phyloP scores from a whole-genome alignment of 78 protist genomes.

The Cavenderia fasciculata region DNA sequence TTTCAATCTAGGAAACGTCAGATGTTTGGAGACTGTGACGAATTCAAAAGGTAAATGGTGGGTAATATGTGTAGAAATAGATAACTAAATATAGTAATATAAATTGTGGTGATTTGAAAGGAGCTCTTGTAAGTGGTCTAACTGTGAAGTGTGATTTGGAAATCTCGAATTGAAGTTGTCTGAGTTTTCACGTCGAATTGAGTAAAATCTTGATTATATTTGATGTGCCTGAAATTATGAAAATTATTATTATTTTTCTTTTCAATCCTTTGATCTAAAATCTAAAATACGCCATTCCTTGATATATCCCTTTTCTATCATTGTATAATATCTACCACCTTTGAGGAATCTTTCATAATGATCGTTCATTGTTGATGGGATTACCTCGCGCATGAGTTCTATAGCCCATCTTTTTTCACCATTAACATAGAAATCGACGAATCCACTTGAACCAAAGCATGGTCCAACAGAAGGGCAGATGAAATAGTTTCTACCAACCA shows the following conservation, averaged over 20 bases:
- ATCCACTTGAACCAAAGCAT: not conserved
- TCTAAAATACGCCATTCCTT: not conserved
- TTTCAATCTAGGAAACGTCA: no score
- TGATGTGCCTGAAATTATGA: not conserved
- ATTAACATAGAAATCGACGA: not conserved
- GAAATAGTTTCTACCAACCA: not conserved
- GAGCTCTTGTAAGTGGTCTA: no score
- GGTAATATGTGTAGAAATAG: no score
- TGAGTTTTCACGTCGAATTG: not conserved
- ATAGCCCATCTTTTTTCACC: constrained; percentile 1
- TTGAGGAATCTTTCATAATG: not conserved
- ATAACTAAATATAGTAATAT: no score
- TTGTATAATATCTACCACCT: not conserved
- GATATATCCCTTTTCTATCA: not conserved
- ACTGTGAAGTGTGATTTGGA: not conserved
- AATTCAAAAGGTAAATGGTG: no score
- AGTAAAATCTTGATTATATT: not conserved
- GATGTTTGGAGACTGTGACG: no score
- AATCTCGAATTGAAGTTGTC: not conserved
- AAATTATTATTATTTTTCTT: not conserved
- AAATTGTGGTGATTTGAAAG: no score
- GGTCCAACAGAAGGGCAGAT: not conserved
- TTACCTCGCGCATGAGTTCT: not conserved
- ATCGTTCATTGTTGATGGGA: not conserved
- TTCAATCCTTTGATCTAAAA: not conserved